Evolutionary conservation across 1,284 basidiomycete species (phyloP), one percentile per base, ranked within the genome.

Genomic region (Boletus hoseneyae): DNA sequence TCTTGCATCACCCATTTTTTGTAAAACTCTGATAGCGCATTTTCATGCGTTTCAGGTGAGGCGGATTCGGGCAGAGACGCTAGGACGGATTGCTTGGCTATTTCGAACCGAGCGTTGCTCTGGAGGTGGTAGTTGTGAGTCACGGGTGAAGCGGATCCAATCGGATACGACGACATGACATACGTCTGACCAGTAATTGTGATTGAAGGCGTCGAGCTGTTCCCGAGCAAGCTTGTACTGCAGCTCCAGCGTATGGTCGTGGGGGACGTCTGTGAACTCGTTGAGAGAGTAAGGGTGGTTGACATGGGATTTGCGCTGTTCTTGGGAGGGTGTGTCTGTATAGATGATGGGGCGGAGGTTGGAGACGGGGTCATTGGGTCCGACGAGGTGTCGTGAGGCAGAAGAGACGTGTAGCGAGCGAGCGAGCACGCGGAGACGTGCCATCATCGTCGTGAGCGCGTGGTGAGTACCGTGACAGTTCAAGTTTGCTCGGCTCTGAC

Each of bases 321-420:
- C 35, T 25, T 52, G 40, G 65, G 63, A 23, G 65, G 71, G 57
- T 3, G 49, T 45, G 58, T 85, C 78, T 58, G 83, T 80, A 69
- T 90, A 89, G 38, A 90, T 73, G 51, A 88, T 73, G 4, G 88
- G 87, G 4, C 88, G 81, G 47, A 90, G 71, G 70, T 90, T 78
- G n/a, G 87, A 89, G 47, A 87, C 62, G 7, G 85, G 83, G 63
- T 90, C 78, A 30, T 85, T 82, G 34, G 85, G 85, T 3, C 84
- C 87, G 36, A 90, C 76, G 18, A 83, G 76, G 63, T 83, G 72
- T 36, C 61, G 59, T 9, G 67, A 55, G 16, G 55, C 39, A 21
- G 64, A 38, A 3, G 80, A 76, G 12, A 64, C 57, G 56, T 79
- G 77, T 16, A 85, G 48, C 2, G 58, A 54, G 15, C 78, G 76